Evolutionary conservation across 2,329 filamentous ascomycete genomes (phyloP).

Genomic region (Cadophora sp.): DNA sequence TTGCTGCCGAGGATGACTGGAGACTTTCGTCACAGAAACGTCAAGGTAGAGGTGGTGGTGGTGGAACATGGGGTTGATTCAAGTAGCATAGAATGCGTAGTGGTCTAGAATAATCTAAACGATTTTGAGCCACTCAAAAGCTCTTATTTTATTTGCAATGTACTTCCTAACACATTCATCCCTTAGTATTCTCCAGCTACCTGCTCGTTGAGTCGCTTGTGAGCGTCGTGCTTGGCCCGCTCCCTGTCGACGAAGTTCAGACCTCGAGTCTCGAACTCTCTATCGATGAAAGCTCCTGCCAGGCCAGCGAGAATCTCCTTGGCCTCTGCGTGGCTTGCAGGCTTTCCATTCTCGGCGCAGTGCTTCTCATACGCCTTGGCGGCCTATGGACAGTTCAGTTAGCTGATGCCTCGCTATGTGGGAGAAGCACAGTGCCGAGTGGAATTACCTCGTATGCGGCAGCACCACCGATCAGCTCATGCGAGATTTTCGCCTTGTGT

Average conservation of each 20-base stretch:
- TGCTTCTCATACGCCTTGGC: constrained; percentile 27
- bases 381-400: constrained; percentile 9
- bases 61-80: constrained; percentile 88
- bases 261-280: constrained; percentile 26
- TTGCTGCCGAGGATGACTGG: constrained; percentile 94
- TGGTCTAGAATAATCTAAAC: background rate
- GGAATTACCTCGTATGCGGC: constrained; percentile 25
- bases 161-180: too few species aligned
- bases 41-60: constrained; percentile 83
- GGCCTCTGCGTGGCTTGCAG: constrained; percentile 23
- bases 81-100: background rate
- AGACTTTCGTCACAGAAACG: constrained; percentile 85
- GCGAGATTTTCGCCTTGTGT: constrained; percentile 28
- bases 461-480: constrained; percentile 28
- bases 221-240: constrained; percentile 26
- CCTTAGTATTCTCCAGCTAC: constrained; percentile 23
- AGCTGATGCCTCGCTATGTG: background rate
- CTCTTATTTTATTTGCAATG: background rate
- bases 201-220: constrained; percentile 26
- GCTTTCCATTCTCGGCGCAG: constrained; percentile 19
- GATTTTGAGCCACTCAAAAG: background rate
- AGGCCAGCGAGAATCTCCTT: constrained; percentile 29
- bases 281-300: constrained; percentile 28
- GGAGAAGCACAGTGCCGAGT: background rate
- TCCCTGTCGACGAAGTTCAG: constrained; percentile 25